phyloP scores from a whole-genome alignment of 805 yeast genomes.

The Pichia occidentalis region DNA sequence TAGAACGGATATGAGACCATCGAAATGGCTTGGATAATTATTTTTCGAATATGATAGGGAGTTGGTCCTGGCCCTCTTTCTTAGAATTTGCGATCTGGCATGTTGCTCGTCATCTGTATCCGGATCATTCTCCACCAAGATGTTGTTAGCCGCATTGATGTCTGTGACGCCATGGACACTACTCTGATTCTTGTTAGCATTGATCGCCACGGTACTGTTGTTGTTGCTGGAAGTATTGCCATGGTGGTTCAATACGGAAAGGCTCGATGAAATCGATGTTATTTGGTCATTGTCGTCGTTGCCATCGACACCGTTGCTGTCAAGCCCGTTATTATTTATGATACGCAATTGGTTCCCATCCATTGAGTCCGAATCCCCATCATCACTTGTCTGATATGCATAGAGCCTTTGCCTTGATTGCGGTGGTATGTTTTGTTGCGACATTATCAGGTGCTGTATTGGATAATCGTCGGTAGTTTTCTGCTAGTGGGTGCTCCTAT shows the following conservation, averaged over 20 bases:
- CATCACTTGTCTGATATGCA: constrained; percentile 1
- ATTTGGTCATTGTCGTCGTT: too few species aligned
- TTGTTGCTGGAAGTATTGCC: too few species aligned
- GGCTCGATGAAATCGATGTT: too few species aligned
- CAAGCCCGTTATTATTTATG: constrained; percentile 13
- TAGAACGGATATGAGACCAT: constrained; percentile 35
- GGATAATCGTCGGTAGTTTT: too few species aligned
- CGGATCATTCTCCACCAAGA: constrained; percentile 25
- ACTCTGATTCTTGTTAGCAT: neutral
- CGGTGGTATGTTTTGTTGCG: too few species aligned
- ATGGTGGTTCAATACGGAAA: too few species aligned
- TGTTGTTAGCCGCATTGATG: constrained; percentile 19
- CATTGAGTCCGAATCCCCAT: constrained; percentile 1
- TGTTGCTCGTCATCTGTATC: constrained; percentile 30
- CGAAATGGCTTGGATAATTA: constrained; percentile 2
- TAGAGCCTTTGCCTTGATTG: neutral
- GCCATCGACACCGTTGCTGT: neutral
- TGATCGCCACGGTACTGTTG: too few species aligned
- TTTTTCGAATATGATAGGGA: constrained; percentile 8
- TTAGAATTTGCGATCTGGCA: constrained; percentile 24
- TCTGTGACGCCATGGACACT: neutral
- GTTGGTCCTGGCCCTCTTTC: constrained; percentile 21
- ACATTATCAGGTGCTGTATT: too few species aligned
- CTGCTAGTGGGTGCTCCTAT: too few species aligned
- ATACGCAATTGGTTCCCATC: constrained; percentile 20